These are phyloP conservation scores for Schizothecium vesticola DNA, from an alignment of 495 filamentous ascomycete species.

Conservation along the genomic window DNA sequence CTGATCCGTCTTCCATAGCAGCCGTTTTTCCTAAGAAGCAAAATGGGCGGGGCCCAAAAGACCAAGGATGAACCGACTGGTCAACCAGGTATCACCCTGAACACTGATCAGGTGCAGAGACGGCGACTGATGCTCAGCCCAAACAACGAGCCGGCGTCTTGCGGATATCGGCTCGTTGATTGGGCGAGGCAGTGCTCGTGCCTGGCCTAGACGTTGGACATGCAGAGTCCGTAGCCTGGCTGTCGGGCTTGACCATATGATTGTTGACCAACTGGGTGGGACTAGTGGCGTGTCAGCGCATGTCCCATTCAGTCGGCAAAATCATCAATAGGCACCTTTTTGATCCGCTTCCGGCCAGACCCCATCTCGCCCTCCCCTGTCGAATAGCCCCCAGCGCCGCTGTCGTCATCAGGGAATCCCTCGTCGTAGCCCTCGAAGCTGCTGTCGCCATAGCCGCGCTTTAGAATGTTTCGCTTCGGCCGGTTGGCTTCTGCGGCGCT, in stretches of 20 bases:
- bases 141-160: background rate
- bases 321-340: constrained; percentile 46
- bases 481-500: constrained; percentile 23
- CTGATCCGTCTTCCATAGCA: constrained; percentile 15
- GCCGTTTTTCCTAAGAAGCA: background rate
- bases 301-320: constrained; percentile 22
- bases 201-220: constrained; percentile 27
- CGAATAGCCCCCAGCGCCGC: constrained; percentile 45
- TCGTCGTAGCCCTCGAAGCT: constrained; percentile 56
- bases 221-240: constrained; percentile 36
- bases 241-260: constrained; percentile 30
- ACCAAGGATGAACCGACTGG: constrained; percentile 17
- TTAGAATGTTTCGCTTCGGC: constrained; percentile 44
- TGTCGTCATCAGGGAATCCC: constrained; percentile 47
- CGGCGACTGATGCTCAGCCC: background rate
- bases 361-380: constrained; percentile 47
- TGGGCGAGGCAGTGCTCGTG: background rate
- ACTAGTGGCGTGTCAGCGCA: constrained; percentile 23
- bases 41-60: background rate
- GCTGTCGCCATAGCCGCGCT: constrained; percentile 48
- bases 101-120: constrained; percentile 24
- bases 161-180: constrained; percentile 1
- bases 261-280: constrained; percentile 23
- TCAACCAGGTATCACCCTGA: constrained; percentile 36
- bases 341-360: constrained; percentile 46